phyloP scores from a whole-genome alignment of 1,284 basidiomycete genomes.

The Trametes versicolor region DNA sequence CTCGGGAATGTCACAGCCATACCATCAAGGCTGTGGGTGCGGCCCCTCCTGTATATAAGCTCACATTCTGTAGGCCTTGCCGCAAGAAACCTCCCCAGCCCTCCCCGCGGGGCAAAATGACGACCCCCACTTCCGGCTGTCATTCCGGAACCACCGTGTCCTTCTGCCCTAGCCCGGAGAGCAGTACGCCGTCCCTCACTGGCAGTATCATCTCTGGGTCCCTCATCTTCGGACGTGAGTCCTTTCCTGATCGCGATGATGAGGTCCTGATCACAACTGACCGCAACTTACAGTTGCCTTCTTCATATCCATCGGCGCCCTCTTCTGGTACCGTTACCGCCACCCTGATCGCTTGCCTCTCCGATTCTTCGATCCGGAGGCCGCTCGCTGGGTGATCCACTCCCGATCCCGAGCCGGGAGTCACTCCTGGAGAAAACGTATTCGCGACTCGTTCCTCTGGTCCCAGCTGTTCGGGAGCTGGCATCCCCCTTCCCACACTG shows the following conservation, averaged over 20 bases:
- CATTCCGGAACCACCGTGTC: background rate
- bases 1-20: too few relatives aligned
- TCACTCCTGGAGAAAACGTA: background rate
- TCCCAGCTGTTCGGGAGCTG: background rate
- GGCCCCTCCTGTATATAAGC: too few relatives aligned
- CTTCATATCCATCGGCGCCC: constrained; percentile 2
- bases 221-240: constrained; percentile 3
- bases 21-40: too few relatives aligned
- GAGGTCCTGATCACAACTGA: too few relatives aligned
- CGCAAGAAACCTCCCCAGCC: too few relatives aligned
- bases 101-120: background rate
- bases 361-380: background rate
- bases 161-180: background rate
- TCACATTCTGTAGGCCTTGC: too few relatives aligned
- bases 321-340: constrained; percentile 12
- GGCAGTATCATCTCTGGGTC: background rate
- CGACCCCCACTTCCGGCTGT: background rate
- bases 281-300: constrained; percentile 11
- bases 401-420: background rate
- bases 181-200: background rate
- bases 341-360: background rate
- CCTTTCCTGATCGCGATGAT: background rate
- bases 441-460: background rate
- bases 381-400: background rate
- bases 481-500: background rate